Conservation (phyloP, 345 rosid genomes). For the Eucalyptus viminalis region DNA sequence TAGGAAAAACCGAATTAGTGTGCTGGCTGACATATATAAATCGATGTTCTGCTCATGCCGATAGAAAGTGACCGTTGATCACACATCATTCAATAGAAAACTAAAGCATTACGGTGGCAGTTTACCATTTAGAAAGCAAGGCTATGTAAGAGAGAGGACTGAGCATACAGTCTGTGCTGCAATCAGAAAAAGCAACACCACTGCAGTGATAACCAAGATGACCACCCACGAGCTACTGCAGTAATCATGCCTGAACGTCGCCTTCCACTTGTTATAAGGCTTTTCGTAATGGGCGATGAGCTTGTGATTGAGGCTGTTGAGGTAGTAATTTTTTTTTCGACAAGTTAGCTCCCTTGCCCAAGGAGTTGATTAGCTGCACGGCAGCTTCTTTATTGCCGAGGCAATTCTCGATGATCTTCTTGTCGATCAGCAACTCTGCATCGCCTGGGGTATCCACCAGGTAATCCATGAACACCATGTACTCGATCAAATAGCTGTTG, state of each 20-base stretch:
- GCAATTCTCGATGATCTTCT: too few species aligned
- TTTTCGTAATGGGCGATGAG: too few species aligned
- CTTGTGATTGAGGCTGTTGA: too few species aligned
- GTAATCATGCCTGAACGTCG: not conserved
- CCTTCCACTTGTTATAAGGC: not conserved
- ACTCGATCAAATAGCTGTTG: rapidly evolving
- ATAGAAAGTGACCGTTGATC: not conserved
- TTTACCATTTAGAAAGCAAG: not conserved
- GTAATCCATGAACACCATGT: too few species aligned
- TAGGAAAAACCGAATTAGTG: not conserved
- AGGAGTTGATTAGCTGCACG: too few species aligned
- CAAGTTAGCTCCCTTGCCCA: too few species aligned
- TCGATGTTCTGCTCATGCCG: not conserved
- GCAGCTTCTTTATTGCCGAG: too few species aligned
- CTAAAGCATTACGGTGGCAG: not conserved
- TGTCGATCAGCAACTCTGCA: too few species aligned
- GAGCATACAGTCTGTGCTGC: not conserved
- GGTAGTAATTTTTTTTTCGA: too few species aligned
- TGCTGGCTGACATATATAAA: not conserved
- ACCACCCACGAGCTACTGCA: conserved; percentile 5
- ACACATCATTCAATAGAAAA: not conserved
- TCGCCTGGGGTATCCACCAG: rapidly evolving
- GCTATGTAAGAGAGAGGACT: not conserved
- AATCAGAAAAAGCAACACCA: not conserved
- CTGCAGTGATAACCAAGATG: not conserved